Evolutionary conservation across 2,329 filamentous ascomycete genomes (phyloP).

Genomic region (Calonectria pseudoturangicola): DNA sequence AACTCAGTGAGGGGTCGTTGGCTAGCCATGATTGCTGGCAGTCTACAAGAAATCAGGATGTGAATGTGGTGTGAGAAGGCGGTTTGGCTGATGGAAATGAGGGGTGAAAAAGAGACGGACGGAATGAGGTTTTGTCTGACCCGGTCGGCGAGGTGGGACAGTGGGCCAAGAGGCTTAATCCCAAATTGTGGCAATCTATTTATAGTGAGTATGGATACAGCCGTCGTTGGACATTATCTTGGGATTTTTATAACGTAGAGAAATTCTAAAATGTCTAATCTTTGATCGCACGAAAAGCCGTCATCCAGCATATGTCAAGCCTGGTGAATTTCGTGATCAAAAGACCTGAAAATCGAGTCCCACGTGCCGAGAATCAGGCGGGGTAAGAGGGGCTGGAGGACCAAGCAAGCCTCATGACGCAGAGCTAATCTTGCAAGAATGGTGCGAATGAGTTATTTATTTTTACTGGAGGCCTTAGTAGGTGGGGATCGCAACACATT

Average conservation of each 20-base stretch:
- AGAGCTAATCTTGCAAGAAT: neutral
- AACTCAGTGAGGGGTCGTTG: conserved; percentile 30
- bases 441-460: neutral
- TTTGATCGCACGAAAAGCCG: neutral
- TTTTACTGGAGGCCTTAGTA: neutral
- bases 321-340: neutral
- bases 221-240: neutral
- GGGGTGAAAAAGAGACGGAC: neutral
- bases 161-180: neutral
- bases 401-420: neutral
- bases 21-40: conserved; percentile 17
- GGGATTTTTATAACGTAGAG: neutral
- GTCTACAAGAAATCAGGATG: neutral
- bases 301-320: neutral
- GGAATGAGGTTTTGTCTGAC: neutral
- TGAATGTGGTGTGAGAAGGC: neutral
- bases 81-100: neutral
- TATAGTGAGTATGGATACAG: neutral
- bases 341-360: neutral
- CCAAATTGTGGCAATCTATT: neutral
- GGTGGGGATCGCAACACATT: neutral
- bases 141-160: neutral
- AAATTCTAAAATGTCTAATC: too few species aligned
- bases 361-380: neutral
- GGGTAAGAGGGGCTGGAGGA: conserved; percentile 6